A percentile compares a stretch with the other conserved stretches of the same genome.
Conservation (phyloP, 2,329 filamentous ascomycete genomes). For the Verticillium isaacii region DNA sequence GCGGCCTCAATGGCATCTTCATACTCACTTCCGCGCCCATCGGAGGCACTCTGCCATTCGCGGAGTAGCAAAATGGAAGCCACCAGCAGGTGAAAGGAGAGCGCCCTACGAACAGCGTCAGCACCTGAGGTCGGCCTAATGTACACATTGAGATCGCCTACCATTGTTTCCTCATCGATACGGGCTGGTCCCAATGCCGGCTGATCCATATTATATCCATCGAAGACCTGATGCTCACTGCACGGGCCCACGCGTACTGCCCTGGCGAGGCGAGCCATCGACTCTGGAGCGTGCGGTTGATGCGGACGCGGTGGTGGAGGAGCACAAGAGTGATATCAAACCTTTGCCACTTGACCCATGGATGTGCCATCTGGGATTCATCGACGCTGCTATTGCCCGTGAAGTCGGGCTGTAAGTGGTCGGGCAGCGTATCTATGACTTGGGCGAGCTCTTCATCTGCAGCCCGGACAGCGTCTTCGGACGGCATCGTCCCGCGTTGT, state of each 20-base stretch:
- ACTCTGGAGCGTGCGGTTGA: constrained; percentile 6
- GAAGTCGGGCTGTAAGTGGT: constrained; percentile 7
- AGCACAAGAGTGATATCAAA: constrained; percentile 11
- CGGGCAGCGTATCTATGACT: constrained; percentile 11
- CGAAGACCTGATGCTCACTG: constrained; percentile 4
- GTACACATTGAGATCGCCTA: neutral
- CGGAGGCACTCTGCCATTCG: neutral
- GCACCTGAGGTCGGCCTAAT: neutral
- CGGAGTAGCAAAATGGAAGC: constrained; percentile 4
- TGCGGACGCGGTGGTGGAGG: constrained; percentile 8
- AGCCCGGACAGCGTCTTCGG: constrained; percentile 4
- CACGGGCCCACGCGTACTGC: constrained; percentile 5
- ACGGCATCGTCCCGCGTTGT: neutral
- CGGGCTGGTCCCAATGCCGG: constrained; percentile 8
- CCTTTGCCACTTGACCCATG: constrained; percentile 11
- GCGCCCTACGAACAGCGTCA: neutral
- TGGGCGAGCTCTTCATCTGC: constrained; percentile 8
- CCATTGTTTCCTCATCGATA: constrained; percentile 7
- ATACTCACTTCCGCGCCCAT: neutral
- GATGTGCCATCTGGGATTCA: neutral
- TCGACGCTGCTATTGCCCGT: neutral
- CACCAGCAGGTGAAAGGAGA: constrained; percentile 6
- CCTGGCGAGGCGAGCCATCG: neutral
- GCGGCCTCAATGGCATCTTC: constrained; percentile 1
- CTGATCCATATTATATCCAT: constrained; percentile 9